Percentiles rank a stretch among this genome's conserved stretches.
These are phyloP conservation scores for Exophiala sideris DNA, from an alignment of 2,329 filamentous ascomycete species.

Conservation along the genomic window DNA sequence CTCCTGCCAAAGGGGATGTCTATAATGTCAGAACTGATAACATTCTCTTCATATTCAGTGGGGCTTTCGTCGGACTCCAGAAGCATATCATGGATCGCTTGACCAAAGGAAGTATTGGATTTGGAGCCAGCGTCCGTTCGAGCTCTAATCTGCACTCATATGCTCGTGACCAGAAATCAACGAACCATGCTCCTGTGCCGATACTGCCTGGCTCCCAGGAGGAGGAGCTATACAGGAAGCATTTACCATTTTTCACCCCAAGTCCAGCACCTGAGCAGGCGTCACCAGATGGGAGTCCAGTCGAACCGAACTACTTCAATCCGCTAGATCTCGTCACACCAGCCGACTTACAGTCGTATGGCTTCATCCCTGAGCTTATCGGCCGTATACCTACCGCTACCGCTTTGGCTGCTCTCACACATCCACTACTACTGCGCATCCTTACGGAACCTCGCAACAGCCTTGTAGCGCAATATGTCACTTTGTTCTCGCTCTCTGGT, in stretches of 20 bases:
- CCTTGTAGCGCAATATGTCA: conserved; percentile 81
- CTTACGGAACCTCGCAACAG: conserved; percentile 90
- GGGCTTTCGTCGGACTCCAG: conserved; percentile 89
- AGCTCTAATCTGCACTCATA: conserved; percentile 31
- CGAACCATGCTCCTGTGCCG: conserved; percentile 41
- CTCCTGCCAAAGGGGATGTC: conserved; percentile 53
- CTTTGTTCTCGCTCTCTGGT: conserved; percentile 76
- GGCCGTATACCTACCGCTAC: conserved; percentile 91
- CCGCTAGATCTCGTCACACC: conserved; percentile 70
- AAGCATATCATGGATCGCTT: conserved; percentile 85
- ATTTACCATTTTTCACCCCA: conserved; percentile 58
- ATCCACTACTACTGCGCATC: conserved; percentile 71
- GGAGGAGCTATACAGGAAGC: conserved; percentile 56
- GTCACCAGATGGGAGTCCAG: conserved; percentile 17
- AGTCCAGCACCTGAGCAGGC: conserved; percentile 33
- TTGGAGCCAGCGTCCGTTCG: conserved; percentile 74
- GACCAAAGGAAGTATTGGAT: conserved; percentile 81
- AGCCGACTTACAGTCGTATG: conserved; percentile 75
- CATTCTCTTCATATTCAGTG: conserved; percentile 94
- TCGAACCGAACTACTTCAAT: conserved; percentile 51
- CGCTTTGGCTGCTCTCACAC: conserved; percentile 72
- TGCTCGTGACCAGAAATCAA: conserved; percentile 29
- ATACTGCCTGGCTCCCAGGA: conserved; percentile 63
- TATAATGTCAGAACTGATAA: conserved; percentile 87
- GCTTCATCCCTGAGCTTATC: conserved; percentile 91